Evolutionary conservation across 306 rosid genomes (phyloP).

Genomic region (Trifolium fragiferum): DNA sequence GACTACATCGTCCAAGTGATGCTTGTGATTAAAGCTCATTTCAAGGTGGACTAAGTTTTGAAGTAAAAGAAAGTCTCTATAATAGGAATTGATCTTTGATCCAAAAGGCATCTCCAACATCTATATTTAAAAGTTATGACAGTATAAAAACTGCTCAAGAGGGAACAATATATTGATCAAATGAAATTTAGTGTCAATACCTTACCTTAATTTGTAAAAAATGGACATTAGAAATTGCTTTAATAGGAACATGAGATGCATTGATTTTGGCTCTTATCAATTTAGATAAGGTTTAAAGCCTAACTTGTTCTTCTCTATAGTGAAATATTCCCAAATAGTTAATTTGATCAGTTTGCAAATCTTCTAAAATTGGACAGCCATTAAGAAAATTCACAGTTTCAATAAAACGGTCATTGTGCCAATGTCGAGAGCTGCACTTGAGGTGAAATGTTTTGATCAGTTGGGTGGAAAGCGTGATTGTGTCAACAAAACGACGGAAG

Average conservation of each 20-base stretch:
- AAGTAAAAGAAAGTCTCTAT: neutral
- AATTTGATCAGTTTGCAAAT: neutral
- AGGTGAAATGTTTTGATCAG: no score
- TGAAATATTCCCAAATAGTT: no score
- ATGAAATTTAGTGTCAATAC: neutral
- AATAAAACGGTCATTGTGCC: no score
- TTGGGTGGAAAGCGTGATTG: no score
- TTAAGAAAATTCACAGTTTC: neutral
- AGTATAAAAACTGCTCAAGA: no score
- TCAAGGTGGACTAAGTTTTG: neutral
- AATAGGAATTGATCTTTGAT: no score
- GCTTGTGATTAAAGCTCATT: neutral
- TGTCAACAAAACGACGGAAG: neutral
- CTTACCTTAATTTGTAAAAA: neutral
- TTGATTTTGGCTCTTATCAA: neutral
- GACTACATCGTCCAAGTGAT: neutral
- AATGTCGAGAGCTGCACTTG: no score
- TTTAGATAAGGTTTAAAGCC: neutral
- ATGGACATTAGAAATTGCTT: neutral
- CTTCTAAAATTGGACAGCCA: neutral
- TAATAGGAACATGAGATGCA: neutral
- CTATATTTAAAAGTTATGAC: no score
- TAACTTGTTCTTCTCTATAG: neutral
- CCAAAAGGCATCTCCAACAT: no score
- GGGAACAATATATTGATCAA: no score